Percentiles rank a stretch among this genome's conserved stretches.
These are phyloP conservation scores for Peziza echinospora DNA, from an alignment of 495 filamentous ascomycete species.

Conservation along the genomic window DNA sequence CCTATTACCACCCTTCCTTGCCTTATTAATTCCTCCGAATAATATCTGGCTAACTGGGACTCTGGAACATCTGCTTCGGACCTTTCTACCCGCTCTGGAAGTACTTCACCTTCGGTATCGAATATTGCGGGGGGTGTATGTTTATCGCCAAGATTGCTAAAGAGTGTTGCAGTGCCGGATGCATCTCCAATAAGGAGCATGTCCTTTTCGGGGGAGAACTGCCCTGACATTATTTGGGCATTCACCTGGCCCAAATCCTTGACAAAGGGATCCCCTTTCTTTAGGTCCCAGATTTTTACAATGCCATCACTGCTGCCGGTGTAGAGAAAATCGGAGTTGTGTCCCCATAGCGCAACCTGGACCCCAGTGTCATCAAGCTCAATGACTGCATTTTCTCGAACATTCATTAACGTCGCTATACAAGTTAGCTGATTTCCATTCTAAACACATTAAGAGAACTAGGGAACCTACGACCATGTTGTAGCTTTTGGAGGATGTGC, in stretches of 20 bases:
- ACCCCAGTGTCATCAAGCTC: constrained; percentile 64
- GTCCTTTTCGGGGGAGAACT: constrained; percentile 11
- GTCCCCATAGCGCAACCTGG: constrained; percentile 59
- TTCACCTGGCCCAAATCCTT: constrained; percentile 31
- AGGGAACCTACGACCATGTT: no score
- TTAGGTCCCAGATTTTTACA: constrained; percentile 69
- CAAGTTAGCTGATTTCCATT: no score
- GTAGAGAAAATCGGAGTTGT: constrained; percentile 40
- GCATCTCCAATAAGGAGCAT: constrained; percentile 14
- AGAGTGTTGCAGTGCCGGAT: constrained; percentile 12
- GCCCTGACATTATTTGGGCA: constrained; percentile 27
- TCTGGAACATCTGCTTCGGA: background rate
- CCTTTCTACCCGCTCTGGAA: background rate
- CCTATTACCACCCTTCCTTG: background rate
- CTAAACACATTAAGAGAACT: no score
- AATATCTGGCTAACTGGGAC: background rate
- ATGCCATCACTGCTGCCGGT: constrained; percentile 81
- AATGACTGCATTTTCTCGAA: constrained; percentile 30
- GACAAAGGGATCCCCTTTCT: constrained; percentile 40
- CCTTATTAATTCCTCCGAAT: background rate
- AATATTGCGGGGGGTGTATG: no score
- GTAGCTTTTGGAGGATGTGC: constrained; percentile 39
- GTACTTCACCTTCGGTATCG: background rate
- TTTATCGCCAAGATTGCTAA: constrained; percentile 4
- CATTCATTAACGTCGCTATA: constrained; percentile 42